phyloP scores from a whole-genome alignment of 108 stramenopile species.

The Fragilaria radians region DNA sequence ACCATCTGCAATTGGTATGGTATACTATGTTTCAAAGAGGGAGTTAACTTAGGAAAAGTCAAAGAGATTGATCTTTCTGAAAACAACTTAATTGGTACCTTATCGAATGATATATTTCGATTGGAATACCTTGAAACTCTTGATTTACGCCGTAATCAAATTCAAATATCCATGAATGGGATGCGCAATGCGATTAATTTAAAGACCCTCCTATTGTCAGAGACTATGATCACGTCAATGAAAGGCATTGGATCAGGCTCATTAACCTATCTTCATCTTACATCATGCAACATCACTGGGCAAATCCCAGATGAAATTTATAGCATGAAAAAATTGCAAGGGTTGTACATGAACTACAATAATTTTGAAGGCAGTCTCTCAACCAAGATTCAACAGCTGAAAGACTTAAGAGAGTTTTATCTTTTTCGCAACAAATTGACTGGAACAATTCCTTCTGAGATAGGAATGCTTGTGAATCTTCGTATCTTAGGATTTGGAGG shows the following conservation, averaged over 20 bases:
- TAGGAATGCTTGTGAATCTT: conserved; percentile 6
- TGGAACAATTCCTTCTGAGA: conserved; percentile 12
- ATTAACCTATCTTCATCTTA: conserved; percentile 29
- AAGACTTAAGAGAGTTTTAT: conserved; percentile 31
- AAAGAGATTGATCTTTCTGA: conserved; percentile 48
- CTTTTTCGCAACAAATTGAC: conserved; percentile 26
- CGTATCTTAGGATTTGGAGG: conserved; percentile 18
- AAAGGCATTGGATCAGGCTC: conserved; percentile 27
- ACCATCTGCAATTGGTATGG: conserved; percentile 38
- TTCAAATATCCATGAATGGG: conserved; percentile 44
- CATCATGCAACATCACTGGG: conserved; percentile 30
- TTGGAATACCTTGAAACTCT: conserved; percentile 24
- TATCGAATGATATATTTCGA: conserved; percentile 24
- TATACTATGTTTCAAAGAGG: conserved; percentile 31
- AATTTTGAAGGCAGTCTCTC: conserved; percentile 30
- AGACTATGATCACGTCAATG: conserved; percentile 28
- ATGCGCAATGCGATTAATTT: conserved; percentile 62
- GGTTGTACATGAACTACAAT: conserved; percentile 50
- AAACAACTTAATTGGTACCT: conserved; percentile 49
- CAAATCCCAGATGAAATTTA: conserved; percentile 32
- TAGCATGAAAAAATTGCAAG: conserved; percentile 21
- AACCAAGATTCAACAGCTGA: conserved; percentile 31
- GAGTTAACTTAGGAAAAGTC: conserved; percentile 23
- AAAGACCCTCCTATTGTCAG: conserved; percentile 54
- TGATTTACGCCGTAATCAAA: conserved; percentile 44